Evolutionary conservation across 1,284 basidiomycete genomes (phyloP), one percentile per base, ranked within the genome.

Genomic region (Apiotrichum gamsii): DNA sequence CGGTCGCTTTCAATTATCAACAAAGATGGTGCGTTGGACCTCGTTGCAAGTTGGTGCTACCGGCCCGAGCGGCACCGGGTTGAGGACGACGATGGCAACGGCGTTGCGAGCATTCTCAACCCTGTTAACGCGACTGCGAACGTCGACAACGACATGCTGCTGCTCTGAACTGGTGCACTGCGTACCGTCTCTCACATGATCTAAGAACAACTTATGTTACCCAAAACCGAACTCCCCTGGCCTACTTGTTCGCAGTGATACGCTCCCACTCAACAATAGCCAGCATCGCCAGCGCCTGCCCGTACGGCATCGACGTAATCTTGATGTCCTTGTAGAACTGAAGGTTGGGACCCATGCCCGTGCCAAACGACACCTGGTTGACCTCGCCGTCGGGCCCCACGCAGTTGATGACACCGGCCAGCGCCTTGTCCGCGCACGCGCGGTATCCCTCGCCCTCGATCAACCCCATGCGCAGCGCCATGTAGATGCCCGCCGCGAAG

Each of bases 221-320:
- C n/a, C n/a, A n/a, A n/a, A n/a, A n/a, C n/a, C n/a, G n/a, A 28
- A 28, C 25, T 28, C 25, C 25, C 11, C 11, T 28, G 8, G 25
- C n/a, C 2, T 36, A 9, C 21, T 28, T 25, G 3, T 38, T 5
- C 15, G 13, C 32, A 23, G 30, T 42, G 25, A 63, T 45, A 32
- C 67, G 56, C 59, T 68, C 61, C 63, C 65, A 70, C 50, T 73
- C 69, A 11, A 71, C 71, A 29, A 73, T 54, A 1, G 71, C 70
- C 8, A 70, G 51, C 53, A 72, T 66, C 3, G 79, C 80, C 54
- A 82, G 62, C 45, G 80, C 80, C 60, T 82, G 80, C 8, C 81
- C 80, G 53, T 82, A 83, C 3, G 81, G 80, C 81, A 82, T 82
- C 41, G 77, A 77, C 9, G 81, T 83, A 59, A 81, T 68, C 16